A percentile compares a stretch with the other conserved stretches of the same genome.
Conservation (phyloP, 345 rosid genomes). For the Rhodamnia rubescens region DNA sequence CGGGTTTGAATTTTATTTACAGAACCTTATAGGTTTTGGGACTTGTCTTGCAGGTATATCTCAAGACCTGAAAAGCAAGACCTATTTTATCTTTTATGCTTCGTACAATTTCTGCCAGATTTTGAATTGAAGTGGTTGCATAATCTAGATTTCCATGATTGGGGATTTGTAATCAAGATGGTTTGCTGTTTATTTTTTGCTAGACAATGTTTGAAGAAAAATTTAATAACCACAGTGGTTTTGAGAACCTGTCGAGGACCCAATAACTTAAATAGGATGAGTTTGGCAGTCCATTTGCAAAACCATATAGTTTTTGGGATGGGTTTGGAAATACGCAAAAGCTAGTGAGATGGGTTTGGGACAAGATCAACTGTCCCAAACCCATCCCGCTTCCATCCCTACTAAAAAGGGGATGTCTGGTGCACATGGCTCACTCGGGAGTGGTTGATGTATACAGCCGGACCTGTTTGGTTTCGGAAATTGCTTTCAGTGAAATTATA, state of each 20-base stretch:
- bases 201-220: neutral
- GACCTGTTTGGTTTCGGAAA: neutral
- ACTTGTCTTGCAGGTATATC: neutral
- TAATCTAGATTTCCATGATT: neutral
- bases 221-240: neutral
- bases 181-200: neutral
- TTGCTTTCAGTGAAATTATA: neutral
- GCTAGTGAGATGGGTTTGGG: too few species aligned
- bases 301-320: too few species aligned
- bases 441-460: neutral
- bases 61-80: neutral
- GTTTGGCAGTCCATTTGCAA: too few species aligned
- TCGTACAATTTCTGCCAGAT: neutral
- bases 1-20: neutral
- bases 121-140: neutral
- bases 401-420: too few species aligned
- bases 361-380: too few species aligned
- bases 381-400: too few species aligned
- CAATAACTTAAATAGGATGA: too few species aligned
- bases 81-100: neutral
- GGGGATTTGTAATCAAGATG: neutral
- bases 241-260: too few species aligned
- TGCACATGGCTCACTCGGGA: neutral
- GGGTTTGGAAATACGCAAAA: too few species aligned
- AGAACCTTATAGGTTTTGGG: neutral